phyloP scores from a whole-genome alignment of 768 basidiomycete species.

The Termitomyces sp. region DNA sequence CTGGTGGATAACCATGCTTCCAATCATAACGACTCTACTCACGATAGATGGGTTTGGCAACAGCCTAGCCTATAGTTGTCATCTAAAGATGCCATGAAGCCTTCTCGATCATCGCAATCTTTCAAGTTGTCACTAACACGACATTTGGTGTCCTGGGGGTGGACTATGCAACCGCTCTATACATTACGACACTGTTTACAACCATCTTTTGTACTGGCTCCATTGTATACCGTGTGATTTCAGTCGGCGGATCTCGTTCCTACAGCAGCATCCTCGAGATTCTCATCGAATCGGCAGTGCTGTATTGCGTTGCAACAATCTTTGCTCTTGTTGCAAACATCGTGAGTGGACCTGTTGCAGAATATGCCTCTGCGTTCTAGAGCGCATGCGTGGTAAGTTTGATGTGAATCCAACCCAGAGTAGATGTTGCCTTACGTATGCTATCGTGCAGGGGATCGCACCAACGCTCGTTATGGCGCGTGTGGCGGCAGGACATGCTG shows the following conservation, averaged over 20 bases:
- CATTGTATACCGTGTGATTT: slow-evolving; percentile 7
- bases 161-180: slow-evolving; percentile 11
- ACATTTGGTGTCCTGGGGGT: slow-evolving; percentile 7
- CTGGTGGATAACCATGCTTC: slow-evolving; percentile 6
- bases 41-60: slow-evolving; percentile 1
- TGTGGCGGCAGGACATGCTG: slow-evolving; percentile 7
- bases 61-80: neutral
- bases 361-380: slow-evolving; percentile 11
- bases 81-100: neutral
- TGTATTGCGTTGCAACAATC: slow-evolving; percentile 10
- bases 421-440: neutral
- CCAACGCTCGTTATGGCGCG: slow-evolving; percentile 12
- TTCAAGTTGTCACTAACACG: slow-evolving; percentile 1
- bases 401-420: neutral
- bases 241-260: slow-evolving; percentile 1
- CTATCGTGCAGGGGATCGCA: slow-evolving; percentile 7
- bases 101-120: slow-evolving; percentile 10
- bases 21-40: slow-evolving; percentile 5
- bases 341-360: slow-evolving; percentile 1
- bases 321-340: slow-evolving; percentile 10
- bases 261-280: slow-evolving; percentile 10
- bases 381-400: slow-evolving; percentile 4
- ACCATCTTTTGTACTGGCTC: slow-evolving; percentile 9
- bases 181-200: slow-evolving; percentile 7
- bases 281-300: slow-evolving; percentile 5